Conservation (phyloP, 208 protist species). For the Trichomonas vaginalis region DNA sequence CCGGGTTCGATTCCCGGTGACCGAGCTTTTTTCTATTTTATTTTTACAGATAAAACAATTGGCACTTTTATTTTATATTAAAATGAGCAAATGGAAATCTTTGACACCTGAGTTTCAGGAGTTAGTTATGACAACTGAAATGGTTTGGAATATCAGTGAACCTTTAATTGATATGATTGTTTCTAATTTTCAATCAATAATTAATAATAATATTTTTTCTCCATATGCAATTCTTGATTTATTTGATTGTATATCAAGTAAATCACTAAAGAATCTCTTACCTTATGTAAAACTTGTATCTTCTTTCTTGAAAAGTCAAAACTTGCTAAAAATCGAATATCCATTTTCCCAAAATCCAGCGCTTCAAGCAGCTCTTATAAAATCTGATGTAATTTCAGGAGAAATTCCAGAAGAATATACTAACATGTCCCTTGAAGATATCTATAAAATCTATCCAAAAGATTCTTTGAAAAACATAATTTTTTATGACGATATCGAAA, state of each 20-base stretch:
- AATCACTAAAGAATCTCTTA: background rate
- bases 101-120: background rate
- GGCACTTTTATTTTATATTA: too few relatives aligned
- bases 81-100: background rate
- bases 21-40: too few relatives aligned
- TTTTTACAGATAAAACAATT: too few relatives aligned
- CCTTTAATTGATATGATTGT: background rate
- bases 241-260: background rate
- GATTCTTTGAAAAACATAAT: background rate
- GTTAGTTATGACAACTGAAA: background rate
- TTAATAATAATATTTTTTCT: background rate
- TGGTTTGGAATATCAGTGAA: background rate
- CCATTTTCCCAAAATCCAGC: background rate
- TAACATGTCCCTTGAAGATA: background rate
- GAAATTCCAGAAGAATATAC: background rate
- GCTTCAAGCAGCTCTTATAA: background rate
- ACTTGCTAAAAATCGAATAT: background rate
- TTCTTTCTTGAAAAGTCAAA: background rate
- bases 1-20: too few relatives aligned
- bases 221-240: background rate
- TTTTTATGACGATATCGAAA: background rate
- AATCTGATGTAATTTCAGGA: background rate
- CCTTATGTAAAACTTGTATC: background rate
- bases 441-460: background rate
- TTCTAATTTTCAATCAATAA: background rate